Evolutionary conservation across 495 filamentous ascomycete species (phyloP), one percentile per base, ranked within the genome.

Genomic region (Annulohypoxylon maeteangense): DNA sequence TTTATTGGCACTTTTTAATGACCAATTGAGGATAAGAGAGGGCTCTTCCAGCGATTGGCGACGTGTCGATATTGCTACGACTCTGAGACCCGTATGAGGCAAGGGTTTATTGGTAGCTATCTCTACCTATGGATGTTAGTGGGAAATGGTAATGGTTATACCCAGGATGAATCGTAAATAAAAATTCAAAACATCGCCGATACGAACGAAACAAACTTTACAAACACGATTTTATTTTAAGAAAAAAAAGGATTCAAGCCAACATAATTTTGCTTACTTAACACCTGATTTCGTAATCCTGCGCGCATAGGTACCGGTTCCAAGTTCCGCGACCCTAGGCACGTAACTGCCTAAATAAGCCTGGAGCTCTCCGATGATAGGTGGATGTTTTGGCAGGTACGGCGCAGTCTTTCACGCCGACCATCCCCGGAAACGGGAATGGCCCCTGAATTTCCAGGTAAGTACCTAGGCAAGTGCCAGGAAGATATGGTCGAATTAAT

Each of bases 151-250:
- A 55, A 1, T 23, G 50, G 61, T 57, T 32, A 70, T 70, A 65
- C 53, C 60, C 67, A 60, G 45, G 55, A 47, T 54, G 55, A 29
- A 68, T 62, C 16, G 47, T 47, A 20, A 23, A 55, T 55, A 23
- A 36, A 36, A 36, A 4, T 25, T 25, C 12, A 18, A 44, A 20
- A 18, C 4, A 40, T 4, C 4, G 10, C 40, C 1, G n/a, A 4
- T 11, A n/a, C n/a, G n/a, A n/a, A n/a, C n/a, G 7, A 44, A 20
- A 44, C 40, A 20, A 18, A 12, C 40, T 16, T 44, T 20, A 44
- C 6, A 18, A 16, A 20, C 5, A 12, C 16, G 8, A 6, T 44
- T 44, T 18, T 44, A 18, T 18, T n/a, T n/a, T 44, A 7, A 44
- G 8, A 18, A 18, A 6, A n/a, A 22, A 25, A 8, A 7, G 25